phyloP scores from a whole-genome alignment of 441 rosid genomes.

The Eutrema salsugineum region DNA sequence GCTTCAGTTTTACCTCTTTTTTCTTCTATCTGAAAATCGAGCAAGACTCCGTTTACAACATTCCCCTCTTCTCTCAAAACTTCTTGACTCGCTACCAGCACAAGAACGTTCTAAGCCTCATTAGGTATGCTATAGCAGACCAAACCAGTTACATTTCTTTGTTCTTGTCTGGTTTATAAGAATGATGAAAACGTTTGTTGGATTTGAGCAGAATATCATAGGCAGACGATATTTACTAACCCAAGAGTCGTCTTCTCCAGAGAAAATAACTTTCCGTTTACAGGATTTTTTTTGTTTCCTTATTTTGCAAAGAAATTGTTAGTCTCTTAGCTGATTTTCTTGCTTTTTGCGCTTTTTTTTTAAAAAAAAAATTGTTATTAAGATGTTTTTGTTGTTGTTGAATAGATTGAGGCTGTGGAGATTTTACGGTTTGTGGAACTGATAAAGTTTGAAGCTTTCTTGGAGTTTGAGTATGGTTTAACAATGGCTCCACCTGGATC shows the following conservation, averaged over 20 bases:
- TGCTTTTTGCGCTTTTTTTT: neutral
- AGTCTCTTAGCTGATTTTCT: neutral
- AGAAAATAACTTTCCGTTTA: neutral
- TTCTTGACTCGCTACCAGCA: neutral
- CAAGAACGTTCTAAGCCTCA: neutral
- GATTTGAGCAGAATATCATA: neutral
- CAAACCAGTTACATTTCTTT: neutral
- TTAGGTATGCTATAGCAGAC: conserved; percentile 18
- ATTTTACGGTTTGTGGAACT: neutral
- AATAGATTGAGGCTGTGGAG: neutral
- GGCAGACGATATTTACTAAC: neutral
- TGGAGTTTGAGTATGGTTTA: conserved; percentile 23
- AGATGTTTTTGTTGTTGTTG: neutral
- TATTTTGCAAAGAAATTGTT: neutral
- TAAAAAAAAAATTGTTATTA: neutral
- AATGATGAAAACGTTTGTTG: neutral
- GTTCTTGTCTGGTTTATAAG: neutral
- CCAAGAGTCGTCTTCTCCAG: neutral
- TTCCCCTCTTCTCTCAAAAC: neutral
- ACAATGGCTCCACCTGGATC: conserved; percentile 62
- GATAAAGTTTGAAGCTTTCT: neutral
- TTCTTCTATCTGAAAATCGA: neutral
- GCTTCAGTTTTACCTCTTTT: neutral
- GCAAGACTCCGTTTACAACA: neutral
- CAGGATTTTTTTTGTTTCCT: neutral